Base-by-base conservation (phyloP, 176 grass and related monocot genomes). In the Aegilops bicornis region DNA sequence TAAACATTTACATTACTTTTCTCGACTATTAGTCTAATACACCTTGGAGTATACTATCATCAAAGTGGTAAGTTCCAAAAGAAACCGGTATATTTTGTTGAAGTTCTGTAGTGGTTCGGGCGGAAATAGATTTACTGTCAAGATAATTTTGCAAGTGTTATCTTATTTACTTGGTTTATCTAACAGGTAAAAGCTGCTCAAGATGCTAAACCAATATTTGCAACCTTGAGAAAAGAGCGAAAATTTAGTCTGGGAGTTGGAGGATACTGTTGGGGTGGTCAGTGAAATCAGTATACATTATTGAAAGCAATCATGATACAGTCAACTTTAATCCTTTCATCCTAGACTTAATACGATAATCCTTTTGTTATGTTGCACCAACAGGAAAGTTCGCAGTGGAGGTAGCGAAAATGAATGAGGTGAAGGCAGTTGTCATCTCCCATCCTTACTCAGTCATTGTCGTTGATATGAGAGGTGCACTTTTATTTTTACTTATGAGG, bases 251-350 rank as follows among this genome's bases (percentile, higher is more conserved):
- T 88, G 58, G 87, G 42, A 40, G 24, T 89, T 43, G 87, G 76
- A 2, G 82, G 87, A 30, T 89, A 85, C 3, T 85, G 87, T 36
- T 89, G 82, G 87, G 87, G 82, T 65, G 82, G 82, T 89, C 23
- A 85, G 77, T 58, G 8, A 58, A 43, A 31, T 27, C 1, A 2
- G 12, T 17, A 50, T 63, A 17, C 8, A 4, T 62, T 39, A 56
- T 8, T 56, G 52, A 56, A 56, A 56, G 16, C 0, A 56, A 56
- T 54, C 50, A 7, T 16, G 20, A 56, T 19, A 56, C 0, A 20
- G 6, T 56, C 6, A 8, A 19, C 6, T 17, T 56, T 7, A 56
- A 56, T 3, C 3, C 52, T 17, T 56, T 56, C 52, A 56, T 20
- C 2, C 2, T 56, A 56, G 17, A 56, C 17, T 56, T 56, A 56